phyloP scores from a whole-genome alignment of 2,329 filamentous ascomycete genomes.

The Aspergillus puulaauensis region DNA sequence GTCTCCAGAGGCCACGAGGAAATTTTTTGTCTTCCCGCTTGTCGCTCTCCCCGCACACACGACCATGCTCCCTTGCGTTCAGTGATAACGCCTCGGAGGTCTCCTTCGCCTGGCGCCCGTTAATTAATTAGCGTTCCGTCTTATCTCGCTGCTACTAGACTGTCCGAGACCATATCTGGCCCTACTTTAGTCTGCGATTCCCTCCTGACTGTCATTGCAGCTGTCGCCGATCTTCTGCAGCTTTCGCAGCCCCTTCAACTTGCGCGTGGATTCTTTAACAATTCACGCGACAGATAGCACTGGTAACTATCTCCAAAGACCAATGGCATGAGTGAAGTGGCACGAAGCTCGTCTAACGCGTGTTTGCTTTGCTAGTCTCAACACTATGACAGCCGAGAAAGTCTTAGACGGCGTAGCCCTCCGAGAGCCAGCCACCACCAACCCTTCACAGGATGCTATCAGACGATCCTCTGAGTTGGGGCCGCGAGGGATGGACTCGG shows the following conservation, averaged over 20 bases:
- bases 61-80: conserved; percentile 1
- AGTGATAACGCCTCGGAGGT: conserved; percentile 6
- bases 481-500: background rate
- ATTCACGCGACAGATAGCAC: background rate
- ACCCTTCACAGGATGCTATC: conserved; percentile 3
- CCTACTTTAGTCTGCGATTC: background rate
- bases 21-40: conserved; percentile 2
- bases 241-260: background rate
- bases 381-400: conserved; percentile 3
- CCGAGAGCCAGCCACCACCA: background rate
- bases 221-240: background rate
- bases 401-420: conserved; percentile 8
- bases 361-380: background rate
- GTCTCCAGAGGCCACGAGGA: background rate
- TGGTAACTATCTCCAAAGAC: background rate
- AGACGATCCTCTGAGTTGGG: background rate
- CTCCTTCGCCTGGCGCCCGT: conserved; percentile 1
- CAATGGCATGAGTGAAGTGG: background rate
- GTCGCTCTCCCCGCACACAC: background rate
- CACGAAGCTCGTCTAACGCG: background rate
- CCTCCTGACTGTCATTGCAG: background rate
- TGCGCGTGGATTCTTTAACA: background rate
- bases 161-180: background rate
- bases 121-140: conserved; percentile 2
- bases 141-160: conserved; percentile 5